Evolutionary conservation across 371 early-diverging fungal species (phyloP).

Genomic region (Thermomucor indicae-seudaticae): DNA sequence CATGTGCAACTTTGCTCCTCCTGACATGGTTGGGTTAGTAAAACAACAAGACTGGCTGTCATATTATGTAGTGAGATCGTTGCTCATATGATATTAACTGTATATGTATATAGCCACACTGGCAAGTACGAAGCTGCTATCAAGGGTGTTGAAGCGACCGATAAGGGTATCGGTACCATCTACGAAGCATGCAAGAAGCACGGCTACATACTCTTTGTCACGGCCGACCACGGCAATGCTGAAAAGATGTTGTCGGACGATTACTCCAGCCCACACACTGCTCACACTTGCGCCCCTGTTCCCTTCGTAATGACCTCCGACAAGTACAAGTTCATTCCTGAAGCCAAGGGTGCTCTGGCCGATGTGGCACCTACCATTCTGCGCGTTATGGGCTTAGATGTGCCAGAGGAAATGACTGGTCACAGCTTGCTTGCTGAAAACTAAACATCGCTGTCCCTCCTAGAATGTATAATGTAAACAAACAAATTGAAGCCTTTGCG

Average conservation of each 20-base stretch:
- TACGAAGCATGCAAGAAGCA: slow-evolving; percentile 87
- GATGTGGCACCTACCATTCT: slow-evolving; percentile 99
- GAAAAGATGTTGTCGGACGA: slow-evolving; percentile 97
- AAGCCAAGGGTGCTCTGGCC: slow-evolving; percentile 74
- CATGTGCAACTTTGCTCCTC: slow-evolving; percentile 99
- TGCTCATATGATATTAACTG: too few relatives aligned
- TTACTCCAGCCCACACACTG: slow-evolving; percentile 87
- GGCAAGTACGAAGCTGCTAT: slow-evolving; percentile 95
- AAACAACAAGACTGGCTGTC: too few relatives aligned
- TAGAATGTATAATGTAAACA: too few relatives aligned
- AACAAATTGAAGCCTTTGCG: too few relatives aligned
- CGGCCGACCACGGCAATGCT: slow-evolving; percentile 99
- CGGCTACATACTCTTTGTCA: slow-evolving; percentile 93
- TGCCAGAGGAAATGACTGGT: slow-evolving; percentile 98
- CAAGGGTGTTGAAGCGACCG: slow-evolving; percentile 93
- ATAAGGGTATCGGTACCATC: slow-evolving; percentile 92
- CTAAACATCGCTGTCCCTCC: too few relatives aligned
- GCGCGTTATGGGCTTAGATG: slow-evolving; percentile 85
- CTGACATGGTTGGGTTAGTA: slow-evolving; percentile 99
- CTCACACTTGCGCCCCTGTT: slow-evolving; percentile 92
- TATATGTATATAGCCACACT: too few relatives aligned
- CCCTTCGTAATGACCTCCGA: slow-evolving; percentile 89
- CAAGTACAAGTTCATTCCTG: slow-evolving; percentile 47
- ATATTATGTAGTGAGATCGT: too few relatives aligned
- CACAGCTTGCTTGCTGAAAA: slow-evolving; percentile 30